phyloP scores from a whole-genome alignment of 495 filamentous ascomycete genomes.

The Xylaria bambusicola region DNA sequence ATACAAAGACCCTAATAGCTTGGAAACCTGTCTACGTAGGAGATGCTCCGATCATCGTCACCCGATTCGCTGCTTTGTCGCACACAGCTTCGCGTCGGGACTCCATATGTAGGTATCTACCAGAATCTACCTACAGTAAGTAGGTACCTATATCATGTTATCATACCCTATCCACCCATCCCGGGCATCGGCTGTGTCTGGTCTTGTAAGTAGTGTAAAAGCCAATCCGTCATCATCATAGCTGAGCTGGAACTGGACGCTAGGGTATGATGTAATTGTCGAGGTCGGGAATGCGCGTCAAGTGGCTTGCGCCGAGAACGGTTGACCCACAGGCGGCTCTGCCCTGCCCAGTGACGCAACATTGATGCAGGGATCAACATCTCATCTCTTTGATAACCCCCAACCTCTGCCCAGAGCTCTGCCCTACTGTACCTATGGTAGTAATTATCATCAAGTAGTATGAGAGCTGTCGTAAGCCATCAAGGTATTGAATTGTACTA shows the following conservation, averaged over 20 bases:
- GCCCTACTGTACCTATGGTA: too few relatives aligned
- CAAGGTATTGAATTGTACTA: too few relatives aligned
- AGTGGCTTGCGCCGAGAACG: neutral
- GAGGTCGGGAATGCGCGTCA: neutral
- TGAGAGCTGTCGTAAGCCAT: too few relatives aligned
- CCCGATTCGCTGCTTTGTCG: conserved; percentile 1
- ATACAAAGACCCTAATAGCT: neutral
- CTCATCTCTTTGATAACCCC: neutral
- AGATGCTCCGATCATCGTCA: neutral
- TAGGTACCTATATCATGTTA: too few relatives aligned
- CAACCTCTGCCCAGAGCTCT: too few relatives aligned
- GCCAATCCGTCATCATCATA: too few relatives aligned
- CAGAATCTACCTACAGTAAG: neutral
- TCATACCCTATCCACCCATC: too few relatives aligned
- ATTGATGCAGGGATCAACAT: neutral
- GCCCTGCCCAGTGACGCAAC: conserved; percentile 6
- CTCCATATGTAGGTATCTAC: neutral
- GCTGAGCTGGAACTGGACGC: neutral
- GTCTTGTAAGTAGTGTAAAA: too few relatives aligned
- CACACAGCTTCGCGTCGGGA: neutral
- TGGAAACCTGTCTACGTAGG: neutral
- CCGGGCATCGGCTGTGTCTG: too few relatives aligned
- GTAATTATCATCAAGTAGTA: too few relatives aligned
- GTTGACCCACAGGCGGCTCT: conserved; percentile 13
- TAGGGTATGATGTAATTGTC: conserved; percentile 14